Conservation (phyloP, 495 filamentous ascomycete genomes). For the Xylaria nigripes region DNA sequence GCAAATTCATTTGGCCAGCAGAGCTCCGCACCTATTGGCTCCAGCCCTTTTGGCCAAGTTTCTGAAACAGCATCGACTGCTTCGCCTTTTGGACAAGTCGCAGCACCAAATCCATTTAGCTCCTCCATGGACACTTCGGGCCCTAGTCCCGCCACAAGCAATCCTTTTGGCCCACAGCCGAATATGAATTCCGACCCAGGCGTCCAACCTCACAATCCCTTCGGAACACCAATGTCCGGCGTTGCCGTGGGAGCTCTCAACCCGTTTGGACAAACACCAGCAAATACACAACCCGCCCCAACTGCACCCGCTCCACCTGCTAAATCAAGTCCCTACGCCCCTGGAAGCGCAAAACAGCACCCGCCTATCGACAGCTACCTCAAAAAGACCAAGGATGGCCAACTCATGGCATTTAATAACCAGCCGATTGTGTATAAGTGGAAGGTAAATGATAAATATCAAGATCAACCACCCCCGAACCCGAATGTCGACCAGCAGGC, state of each 20-base stretch:
- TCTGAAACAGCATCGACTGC: constrained; percentile 11
- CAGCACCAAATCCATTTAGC: constrained; percentile 21
- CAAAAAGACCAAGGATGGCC: constrained; percentile 21
- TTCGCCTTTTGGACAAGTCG: constrained; percentile 32
- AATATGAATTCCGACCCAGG: background rate
- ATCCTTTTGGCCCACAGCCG: constrained; percentile 18
- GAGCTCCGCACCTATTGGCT: background rate
- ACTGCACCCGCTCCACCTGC: background rate
- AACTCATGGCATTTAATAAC: constrained; percentile 33
- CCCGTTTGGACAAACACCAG: constrained; percentile 4
- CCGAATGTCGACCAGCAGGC: constrained; percentile 16
- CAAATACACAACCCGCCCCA: background rate
- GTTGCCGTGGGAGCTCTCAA: background rate
- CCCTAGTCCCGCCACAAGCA: constrained; percentile 8
- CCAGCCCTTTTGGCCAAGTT: constrained; percentile 18
- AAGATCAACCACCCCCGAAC: constrained; percentile 13
- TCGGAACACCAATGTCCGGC: background rate
- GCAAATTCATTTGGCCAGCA: constrained; percentile 20
- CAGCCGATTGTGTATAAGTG: constrained; percentile 34
- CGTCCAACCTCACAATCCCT: background rate
- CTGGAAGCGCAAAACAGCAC: constrained; percentile 35
- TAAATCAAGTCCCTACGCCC: constrained; percentile 30
- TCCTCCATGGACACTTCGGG: constrained; percentile 22
- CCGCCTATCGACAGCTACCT: constrained; percentile 33
- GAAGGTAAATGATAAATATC: constrained; percentile 21